Evolutionary conservation across 2,329 filamentous ascomycete species (phyloP).

Genomic region (Talaromyces islandicus): DNA sequence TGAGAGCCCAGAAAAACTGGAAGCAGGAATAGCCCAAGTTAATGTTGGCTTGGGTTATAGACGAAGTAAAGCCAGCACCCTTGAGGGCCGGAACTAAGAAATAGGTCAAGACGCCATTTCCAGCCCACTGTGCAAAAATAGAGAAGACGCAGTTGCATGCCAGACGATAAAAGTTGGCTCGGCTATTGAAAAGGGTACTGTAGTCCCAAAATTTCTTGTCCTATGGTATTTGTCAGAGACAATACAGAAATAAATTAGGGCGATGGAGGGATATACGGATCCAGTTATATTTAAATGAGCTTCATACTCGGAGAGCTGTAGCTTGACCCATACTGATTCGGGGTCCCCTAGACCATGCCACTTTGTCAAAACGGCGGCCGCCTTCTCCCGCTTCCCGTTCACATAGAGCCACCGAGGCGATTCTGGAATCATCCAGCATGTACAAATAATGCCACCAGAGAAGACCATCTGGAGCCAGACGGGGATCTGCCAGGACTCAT

Average conservation of each 20-base stretch:
- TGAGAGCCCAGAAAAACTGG: neutral
- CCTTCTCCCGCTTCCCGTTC: constrained; percentile 6
- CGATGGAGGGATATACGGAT: constrained; percentile 17
- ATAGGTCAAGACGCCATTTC: constrained; percentile 13
- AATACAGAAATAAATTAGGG: too few relatives aligned
- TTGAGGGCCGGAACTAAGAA: neutral
- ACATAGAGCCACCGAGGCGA: constrained; percentile 20
- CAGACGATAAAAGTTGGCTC: constrained; percentile 45
- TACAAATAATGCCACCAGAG: constrained; percentile 3
- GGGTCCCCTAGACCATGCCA: constrained; percentile 41
- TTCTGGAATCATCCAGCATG: constrained; percentile 19
- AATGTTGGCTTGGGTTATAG: neutral
- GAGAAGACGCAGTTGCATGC: constrained; percentile 26
- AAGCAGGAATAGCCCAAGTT: neutral
- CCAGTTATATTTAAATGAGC: constrained; percentile 23
- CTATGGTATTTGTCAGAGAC: too few relatives aligned
- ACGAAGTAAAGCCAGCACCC: neutral
- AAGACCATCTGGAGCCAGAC: constrained; percentile 12
- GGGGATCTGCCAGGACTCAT: constrained; percentile 9
- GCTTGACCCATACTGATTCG: constrained; percentile 33
- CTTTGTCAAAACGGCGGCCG: constrained; percentile 31
- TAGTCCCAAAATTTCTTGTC: constrained; percentile 58
- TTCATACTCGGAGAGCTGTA: constrained; percentile 38
- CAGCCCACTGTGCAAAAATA: constrained; percentile 37
- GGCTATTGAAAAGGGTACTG: constrained; percentile 47